phyloP scores from a whole-genome alignment of 139 green algal genomes.

The Diplosphaera chodatii region DNA sequence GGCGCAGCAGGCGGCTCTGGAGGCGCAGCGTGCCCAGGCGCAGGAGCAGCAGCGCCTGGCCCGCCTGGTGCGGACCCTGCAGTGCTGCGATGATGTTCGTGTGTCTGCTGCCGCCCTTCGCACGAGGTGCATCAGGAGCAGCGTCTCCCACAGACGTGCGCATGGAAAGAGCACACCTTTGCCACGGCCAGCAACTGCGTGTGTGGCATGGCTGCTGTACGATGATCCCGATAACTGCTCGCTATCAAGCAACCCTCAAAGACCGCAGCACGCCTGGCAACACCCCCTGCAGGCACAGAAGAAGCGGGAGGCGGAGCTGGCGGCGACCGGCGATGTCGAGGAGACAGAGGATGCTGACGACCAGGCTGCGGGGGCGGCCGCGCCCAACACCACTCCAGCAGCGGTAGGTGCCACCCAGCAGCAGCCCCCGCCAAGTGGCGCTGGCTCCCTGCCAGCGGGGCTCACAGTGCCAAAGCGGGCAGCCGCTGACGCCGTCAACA shows the following conservation, averaged over 20 bases:
- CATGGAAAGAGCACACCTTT: too few species aligned
- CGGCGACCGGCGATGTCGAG: not conserved
- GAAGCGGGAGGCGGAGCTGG: constrained; percentile 20
- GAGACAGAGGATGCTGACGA: not conserved
- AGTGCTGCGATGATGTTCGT: too few species aligned
- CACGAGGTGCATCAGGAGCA: too few species aligned
- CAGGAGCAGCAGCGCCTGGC: not conserved
- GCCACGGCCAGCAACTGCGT: too few species aligned
- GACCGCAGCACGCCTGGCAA: not conserved
- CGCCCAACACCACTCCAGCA: not conserved
- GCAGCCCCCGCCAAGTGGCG: not conserved
- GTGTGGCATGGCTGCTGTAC: too few species aligned
- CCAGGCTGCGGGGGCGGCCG: not conserved
- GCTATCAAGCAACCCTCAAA: too few species aligned
- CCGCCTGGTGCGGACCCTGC: not conserved
- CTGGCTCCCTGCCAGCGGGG: too few species aligned
- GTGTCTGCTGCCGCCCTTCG: too few species aligned
- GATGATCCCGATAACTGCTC: too few species aligned
- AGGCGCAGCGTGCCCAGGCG: constrained; percentile 1
- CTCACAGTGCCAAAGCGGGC: too few species aligned
- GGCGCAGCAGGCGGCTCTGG: constrained; percentile 3
- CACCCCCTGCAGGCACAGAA: constrained; percentile 16
- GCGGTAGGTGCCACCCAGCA: not conserved
- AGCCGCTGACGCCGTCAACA: too few species aligned
- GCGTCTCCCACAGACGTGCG: too few species aligned